Evolutionary conservation across 495 filamentous ascomycete species (phyloP).

Genomic region (Barbatosphaeria neglecta): DNA sequence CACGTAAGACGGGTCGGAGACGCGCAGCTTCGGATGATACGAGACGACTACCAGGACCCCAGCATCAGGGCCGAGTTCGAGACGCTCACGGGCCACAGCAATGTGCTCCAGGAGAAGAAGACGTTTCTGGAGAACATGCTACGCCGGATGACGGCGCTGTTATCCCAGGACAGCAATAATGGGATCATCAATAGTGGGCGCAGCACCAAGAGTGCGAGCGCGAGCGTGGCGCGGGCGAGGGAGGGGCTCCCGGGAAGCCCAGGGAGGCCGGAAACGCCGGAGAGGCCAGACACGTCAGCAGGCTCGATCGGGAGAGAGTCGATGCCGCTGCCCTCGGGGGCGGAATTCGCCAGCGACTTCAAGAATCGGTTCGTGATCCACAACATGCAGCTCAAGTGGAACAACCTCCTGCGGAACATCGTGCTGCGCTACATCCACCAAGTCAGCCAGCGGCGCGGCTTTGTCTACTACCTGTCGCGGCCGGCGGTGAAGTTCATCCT

Average conservation of each 20-base stretch:
- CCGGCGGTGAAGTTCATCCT: slow-evolving; percentile 95
- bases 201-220: neutral
- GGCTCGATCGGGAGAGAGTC: slow-evolving; percentile 25
- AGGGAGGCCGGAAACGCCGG: neutral
- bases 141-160: slow-evolving; percentile 39
- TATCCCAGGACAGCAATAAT: slow-evolving; percentile 9
- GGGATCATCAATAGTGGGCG: neutral
- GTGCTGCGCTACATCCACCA: slow-evolving; percentile 96
- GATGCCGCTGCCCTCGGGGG: slow-evolving; percentile 36
- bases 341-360: slow-evolving; percentile 80
- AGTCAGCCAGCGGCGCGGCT: slow-evolving; percentile 88
- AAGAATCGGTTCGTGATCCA: slow-evolving; percentile 97
- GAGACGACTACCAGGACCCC: slow-evolving; percentile 38
- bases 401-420: slow-evolving; percentile 88
- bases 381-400: slow-evolving; percentile 97
- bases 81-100: slow-evolving; percentile 55
- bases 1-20: slow-evolving; percentile 58
- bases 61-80: slow-evolving; percentile 51
- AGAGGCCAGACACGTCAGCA: slow-evolving; percentile 9
- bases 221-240: neutral
- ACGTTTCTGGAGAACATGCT: slow-evolving; percentile 68
- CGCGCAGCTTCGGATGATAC: slow-evolving; percentile 49
- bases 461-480: slow-evolving; percentile 94
- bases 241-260: neutral
- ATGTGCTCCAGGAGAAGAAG: slow-evolving; percentile 59